These are phyloP conservation scores for Leucocoprinus birnbaumii DNA, from an alignment of 768 basidiomycete genomes.

Conservation along the genomic window DNA sequence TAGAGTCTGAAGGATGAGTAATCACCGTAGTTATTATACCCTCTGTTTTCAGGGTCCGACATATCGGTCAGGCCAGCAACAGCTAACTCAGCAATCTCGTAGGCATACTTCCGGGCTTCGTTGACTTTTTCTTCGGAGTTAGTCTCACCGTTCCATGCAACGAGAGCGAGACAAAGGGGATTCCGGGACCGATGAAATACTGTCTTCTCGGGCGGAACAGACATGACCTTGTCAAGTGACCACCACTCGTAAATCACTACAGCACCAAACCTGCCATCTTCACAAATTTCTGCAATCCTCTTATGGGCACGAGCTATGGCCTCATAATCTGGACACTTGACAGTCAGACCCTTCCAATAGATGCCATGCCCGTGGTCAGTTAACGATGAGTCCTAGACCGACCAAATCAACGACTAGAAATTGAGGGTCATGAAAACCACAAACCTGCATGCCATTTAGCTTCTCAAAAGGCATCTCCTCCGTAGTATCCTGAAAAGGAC, in stretches of 20 bases:
- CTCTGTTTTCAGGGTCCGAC: slow-evolving; percentile 24
- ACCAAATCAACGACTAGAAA: neutral
- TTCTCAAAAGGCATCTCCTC: slow-evolving; percentile 45
- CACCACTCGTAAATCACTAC: slow-evolving; percentile 40
- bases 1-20: neutral
- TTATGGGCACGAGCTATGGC: slow-evolving; percentile 27
- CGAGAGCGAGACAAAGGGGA: slow-evolving; percentile 28
- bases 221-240: slow-evolving; percentile 33
- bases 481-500: slow-evolving; percentile 36
- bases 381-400: slow-evolving; percentile 33
- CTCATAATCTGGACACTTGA: slow-evolving; percentile 22
- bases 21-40: slow-evolving; percentile 48
- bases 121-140: slow-evolving; percentile 22
- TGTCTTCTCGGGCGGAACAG: slow-evolving; percentile 29
- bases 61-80: slow-evolving; percentile 24
- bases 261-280: slow-evolving; percentile 22
- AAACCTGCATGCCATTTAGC: slow-evolving; percentile 38
- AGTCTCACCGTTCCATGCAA: slow-evolving; percentile 32
- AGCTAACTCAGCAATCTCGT: slow-evolving; percentile 29
- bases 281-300: slow-evolving; percentile 23
- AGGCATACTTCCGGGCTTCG: slow-evolving; percentile 25
- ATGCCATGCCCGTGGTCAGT: slow-evolving; percentile 31
- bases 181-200: slow-evolving; percentile 37
- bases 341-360: slow-evolving; percentile 42
- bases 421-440: neutral